Evolutionary conservation across 2,329 filamentous ascomycete genomes (phyloP), one percentile per base, ranked within the genome.

Genomic region (Trichoderma asperellum): DNA sequence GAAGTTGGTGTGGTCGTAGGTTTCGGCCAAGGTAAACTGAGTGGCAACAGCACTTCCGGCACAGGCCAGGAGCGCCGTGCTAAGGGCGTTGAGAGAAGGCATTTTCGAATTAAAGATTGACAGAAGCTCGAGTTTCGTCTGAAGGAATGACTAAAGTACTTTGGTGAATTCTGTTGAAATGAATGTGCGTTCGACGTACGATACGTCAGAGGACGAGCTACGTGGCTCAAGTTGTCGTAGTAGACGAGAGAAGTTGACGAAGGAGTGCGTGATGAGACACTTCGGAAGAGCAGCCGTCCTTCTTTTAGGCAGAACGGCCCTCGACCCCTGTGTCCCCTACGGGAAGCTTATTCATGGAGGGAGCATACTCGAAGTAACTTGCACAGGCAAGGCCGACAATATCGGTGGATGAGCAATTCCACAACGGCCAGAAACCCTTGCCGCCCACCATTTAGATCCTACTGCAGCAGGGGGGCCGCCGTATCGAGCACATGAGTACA

Each of bases 1-100:
- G 75, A 86, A 85, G 77, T 85, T 85, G 70, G 71, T 71, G 53
- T 72, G 68, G 60, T 81, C 78, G 72, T 83, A 84, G 0, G 77
- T 74, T 63, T 85, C 82, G 4, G 76, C 71, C 58, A 84, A 74
- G 70, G 83, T 81, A 57, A 78, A 77, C 71, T 78, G 72, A 58
- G 73, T 76, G 18, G 78, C 76, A 40, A 76, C 73, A 37, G 76
- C 78, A 34, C 75, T 72, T 43, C 76, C 79, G 47, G 77, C 75
- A 59, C 78, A 77, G 64, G 77, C 80, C 72, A 81, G 73, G 63
- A 78, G 79, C 70, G 78, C 81, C 66, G 80, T 76, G 75, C 79
- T 78, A 61, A 84, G 74, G 68, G 77, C 76, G 72, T 79, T 53
- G 70, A 84, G 71, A 52, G 83, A 82, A 58, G 80, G 79, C 70